Base-by-base conservation (phyloP, 768 basidiomycete species). In the Tylopilus subfusipes region DNA sequence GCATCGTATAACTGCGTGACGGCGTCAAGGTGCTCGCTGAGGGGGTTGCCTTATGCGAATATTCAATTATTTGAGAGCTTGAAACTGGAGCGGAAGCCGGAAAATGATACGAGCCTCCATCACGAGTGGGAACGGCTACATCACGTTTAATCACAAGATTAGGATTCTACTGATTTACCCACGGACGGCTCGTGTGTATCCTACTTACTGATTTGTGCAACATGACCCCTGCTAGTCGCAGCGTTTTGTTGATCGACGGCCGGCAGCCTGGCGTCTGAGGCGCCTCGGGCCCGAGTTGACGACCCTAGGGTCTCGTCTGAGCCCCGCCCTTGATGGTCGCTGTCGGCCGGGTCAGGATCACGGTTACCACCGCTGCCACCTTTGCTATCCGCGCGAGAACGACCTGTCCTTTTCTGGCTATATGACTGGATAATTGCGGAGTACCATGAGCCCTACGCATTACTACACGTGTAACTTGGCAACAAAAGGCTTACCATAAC, bases 371-470 rank as follows among this genome's bases (percentile, higher is more conserved):
- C 67, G 13, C 76, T 72, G 42, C 80, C 77, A 50, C 71, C 76
- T 48, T 82, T 82, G 48, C 75, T 75, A 56, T 76, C 76, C 38
- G 72, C 69, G 52, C 81, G 78, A 29, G 78, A 70, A 53, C 83
- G 81, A n/a, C 67, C 72, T 3, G 80, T 74, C 55, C 86, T 81
- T 68, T 82, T 87, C 73, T 90, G 86, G 24, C 86, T 89, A 68
- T 89, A 92, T 13, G 86, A 83, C 89, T 91, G 61, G 60, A 66
- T 45, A 48, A 50, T 50, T 52, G 13, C 29, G 34, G 54, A 55
- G 25, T 47, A 30, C 39, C 40, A 62, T 64, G 52, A 62, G 62
- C 48, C 51, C 24, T 21, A 47, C 54, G 48, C 30, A 42, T 46
- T n/a, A 42, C n/a, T 18, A 47, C 34, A 43, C 31, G 16, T 42